These are phyloP conservation scores for Zhuliangozyma parablackwelliae DNA, from an alignment of 1,139 yeast species.

Conservation along the genomic window DNA sequence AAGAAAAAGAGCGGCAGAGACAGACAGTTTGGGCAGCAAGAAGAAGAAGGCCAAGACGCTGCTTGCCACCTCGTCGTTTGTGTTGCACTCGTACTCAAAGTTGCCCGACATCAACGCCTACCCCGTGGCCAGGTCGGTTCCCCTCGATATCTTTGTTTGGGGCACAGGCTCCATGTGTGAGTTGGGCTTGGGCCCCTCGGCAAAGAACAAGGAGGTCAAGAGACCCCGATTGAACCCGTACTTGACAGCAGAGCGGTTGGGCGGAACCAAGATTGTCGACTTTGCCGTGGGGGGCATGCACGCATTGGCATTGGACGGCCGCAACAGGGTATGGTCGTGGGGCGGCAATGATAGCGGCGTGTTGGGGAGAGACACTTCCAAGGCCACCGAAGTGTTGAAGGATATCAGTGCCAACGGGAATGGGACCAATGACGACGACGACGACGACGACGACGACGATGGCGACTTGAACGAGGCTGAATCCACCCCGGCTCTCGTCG, in stretches of 20 bases:
- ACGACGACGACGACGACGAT: slow-evolving; percentile 66
- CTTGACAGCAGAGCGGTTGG: slow-evolving; percentile 54
- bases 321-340: slow-evolving; percentile 90
- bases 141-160: slow-evolving; percentile 81
- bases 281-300: slow-evolving; percentile 97
- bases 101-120: slow-evolving; percentile 42
- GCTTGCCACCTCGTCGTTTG: slow-evolving; percentile 36
- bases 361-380: slow-evolving; percentile 80
- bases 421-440: slow-evolving; percentile 32
- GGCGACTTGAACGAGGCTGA: slow-evolving; percentile 86
- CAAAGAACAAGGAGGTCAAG: slow-evolving; percentile 86
- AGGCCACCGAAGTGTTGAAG: slow-evolving; percentile 56
- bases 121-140: slow-evolving; percentile 38
- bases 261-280: slow-evolving; percentile 57
- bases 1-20: slow-evolving; percentile 29
- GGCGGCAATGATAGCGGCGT: slow-evolving; percentile 94
- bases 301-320: slow-evolving; percentile 70
- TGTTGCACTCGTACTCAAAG: slow-evolving; percentile 46
- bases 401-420: slow-evolving; percentile 48
- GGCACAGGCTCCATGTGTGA: slow-evolving; percentile 98
- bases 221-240: slow-evolving; percentile 89
- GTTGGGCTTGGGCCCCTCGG: slow-evolving; percentile 86
- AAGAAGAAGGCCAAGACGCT: slow-evolving; percentile 26
- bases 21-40: slow-evolving; percentile 12
- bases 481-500: slow-evolving; percentile 80